Evolutionary conservation across 306 rosid genomes (phyloP).

Genomic region (Begonia fuchsioides): DNA sequence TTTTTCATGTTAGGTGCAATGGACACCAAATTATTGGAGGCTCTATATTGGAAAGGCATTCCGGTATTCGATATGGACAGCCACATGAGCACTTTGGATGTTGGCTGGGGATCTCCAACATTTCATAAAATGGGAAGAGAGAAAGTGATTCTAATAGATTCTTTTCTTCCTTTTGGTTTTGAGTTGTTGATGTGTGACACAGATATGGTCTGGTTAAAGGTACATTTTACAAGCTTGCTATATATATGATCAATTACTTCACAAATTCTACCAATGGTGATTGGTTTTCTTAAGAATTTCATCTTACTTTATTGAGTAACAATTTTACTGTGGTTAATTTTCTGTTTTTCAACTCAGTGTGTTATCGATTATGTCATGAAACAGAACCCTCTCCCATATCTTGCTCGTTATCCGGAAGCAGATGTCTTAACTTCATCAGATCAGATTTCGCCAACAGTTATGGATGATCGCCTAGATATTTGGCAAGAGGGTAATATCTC

Average conservation of each 20-base stretch:
- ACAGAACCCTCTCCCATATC: slow-evolving; percentile 95
- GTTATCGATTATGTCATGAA: slow-evolving; percentile 21
- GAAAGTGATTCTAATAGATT: slow-evolving; percentile 72
- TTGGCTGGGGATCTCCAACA: slow-evolving; percentile 96
- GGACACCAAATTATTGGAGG: slow-evolving; percentile 88
- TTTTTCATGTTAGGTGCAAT: slow-evolving; percentile 65
- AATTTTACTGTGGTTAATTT: too few relatives aligned
- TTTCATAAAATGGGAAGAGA: slow-evolving; percentile 99
- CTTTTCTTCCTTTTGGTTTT: slow-evolving; percentile 61
- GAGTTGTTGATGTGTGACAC: slow-evolving; percentile 98
- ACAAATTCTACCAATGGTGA: too few relatives aligned
- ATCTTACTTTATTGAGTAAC: too few relatives aligned
- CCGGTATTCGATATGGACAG: slow-evolving; percentile 97
- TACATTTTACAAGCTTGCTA: slow-evolving; percentile 11
- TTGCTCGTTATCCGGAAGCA: slow-evolving; percentile 78
- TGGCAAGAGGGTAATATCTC: slow-evolving; percentile 55
- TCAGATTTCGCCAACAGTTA: slow-evolving; percentile 78
- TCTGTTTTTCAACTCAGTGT: neutral
- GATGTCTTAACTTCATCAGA: slow-evolving; percentile 96
- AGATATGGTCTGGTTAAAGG: slow-evolving; percentile 99
- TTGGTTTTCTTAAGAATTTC: too few relatives aligned
- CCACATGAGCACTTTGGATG: slow-evolving; percentile 89
- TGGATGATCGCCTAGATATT: slow-evolving; percentile 74
- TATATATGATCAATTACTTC: neutral
- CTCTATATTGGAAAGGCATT: slow-evolving; percentile 82